Percentiles rank a stretch among this genome's conserved stretches.
Conservation (phyloP, 257 asterid genomes). For the Solanum raphanifolium region DNA sequence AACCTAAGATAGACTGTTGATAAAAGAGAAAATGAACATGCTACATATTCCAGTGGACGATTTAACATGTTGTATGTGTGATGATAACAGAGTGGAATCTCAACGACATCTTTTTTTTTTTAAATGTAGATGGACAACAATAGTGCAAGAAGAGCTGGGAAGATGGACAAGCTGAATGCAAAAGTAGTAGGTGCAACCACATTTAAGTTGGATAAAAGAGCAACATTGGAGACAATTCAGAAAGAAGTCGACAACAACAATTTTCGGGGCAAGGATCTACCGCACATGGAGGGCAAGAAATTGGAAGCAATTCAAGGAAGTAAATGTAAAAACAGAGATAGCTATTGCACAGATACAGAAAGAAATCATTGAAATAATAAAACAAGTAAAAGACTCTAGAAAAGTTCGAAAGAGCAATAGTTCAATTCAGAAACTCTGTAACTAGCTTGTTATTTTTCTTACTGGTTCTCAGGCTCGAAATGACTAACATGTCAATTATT, state of each 20-base stretch:
- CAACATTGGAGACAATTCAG: not conserved
- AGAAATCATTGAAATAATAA: not conserved
- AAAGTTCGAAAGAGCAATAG: not conserved
- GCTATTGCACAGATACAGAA: not conserved
- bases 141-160: not conserved
- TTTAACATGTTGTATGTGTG: not conserved
- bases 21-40: not conserved
- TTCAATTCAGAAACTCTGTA: not conserved
- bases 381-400: not conserved
- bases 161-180: not conserved
- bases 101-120: too few relatives aligned
- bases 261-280: not conserved
- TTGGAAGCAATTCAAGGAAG: not conserved
- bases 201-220: not conserved
- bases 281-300: not conserved
- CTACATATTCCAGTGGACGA: not conserved
- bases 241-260: not conserved
- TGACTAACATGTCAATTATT: too few relatives aligned
- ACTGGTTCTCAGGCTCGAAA: not conserved
- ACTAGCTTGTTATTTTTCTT: not conserved
- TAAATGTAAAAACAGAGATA: too few relatives aligned
- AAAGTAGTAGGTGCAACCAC: accelerated
- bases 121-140: not conserved
- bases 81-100: not conserved
- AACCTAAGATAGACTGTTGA: too few relatives aligned